Evolutionary conservation across 768 basidiomycete genomes (phyloP), one percentile per base, ranked within the genome.

Genomic region (Gelatoporia subvermispora): DNA sequence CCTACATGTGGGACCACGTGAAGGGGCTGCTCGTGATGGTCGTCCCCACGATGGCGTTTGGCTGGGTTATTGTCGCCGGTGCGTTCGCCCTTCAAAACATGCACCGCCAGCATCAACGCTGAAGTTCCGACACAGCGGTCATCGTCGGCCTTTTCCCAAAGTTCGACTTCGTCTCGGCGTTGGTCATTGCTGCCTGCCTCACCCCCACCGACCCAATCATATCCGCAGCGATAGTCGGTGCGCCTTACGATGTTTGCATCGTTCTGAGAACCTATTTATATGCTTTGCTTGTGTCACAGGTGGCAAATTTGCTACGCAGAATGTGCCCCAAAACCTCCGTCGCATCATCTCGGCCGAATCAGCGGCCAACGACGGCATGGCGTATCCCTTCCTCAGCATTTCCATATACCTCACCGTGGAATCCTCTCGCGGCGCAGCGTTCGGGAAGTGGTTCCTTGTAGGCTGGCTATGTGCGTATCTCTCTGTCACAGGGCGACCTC

Each of bases 181-280:
- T 97, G 3, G 90, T 84, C 40, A 83, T 96, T 45, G 87, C 93
- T 7, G 91, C 94, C 2, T 93, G 89, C 53, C 73, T 94, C 21
- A 94, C 93, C 0, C 91, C 92, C 1, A 99, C 95, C 10, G 95
- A 99, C 68, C 95, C 95, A 1, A 88, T 95, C 56, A 84, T 95
- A 43, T 91, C 88, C 47, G 88, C 91, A 45, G 84, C 77, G 43
- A 93, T 84, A 61, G 85, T 85, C 2, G 83, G 85, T 79, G 34
- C 28, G 45, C 16, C 41, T 34, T 24, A 17, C 3, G 21, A n/a
- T 25, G 28, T 31, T 20, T 11, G 45, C 38, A 20, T 50, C 34
- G 39, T 16, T 52, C 22, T 34, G n/a, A 10, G 11, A 16, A 20
- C 15, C 4, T 16, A 42, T 20, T 35, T 20, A 11, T 16, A 37